Evolutionary conservation across 805 yeast species (phyloP).

Genomic region (Myxozyma monticola): DNA sequence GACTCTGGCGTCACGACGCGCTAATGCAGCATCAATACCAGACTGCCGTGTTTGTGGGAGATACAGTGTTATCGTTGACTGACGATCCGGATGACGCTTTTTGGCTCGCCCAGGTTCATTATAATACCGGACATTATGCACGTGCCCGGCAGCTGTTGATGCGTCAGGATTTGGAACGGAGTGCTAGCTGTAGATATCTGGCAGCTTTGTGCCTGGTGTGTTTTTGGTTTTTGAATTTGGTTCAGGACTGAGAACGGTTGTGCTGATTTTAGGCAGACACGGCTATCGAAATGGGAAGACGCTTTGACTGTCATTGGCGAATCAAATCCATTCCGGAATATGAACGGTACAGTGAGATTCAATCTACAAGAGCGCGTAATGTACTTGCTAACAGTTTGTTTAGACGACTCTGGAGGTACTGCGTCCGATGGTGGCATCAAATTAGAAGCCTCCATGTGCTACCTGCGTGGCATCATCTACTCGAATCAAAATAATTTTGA

Average conservation of each 20-base stretch:
- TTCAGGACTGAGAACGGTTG: neutral
- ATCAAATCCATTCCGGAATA: conserved; percentile 63
- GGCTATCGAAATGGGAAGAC: conserved; percentile 78
- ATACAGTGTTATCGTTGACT: conserved; percentile 81
- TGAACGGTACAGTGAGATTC: neutral
- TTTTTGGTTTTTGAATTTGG: neutral
- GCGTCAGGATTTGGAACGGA: conserved; percentile 51
- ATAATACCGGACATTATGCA: conserved; percentile 69
- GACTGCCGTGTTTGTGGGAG: conserved; percentile 90
- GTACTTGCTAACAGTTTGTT: no score
- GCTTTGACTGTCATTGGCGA: conserved; percentile 87
- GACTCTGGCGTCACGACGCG: conserved; percentile 94
- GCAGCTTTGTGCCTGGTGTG: conserved; percentile 63
- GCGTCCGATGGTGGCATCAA: conserved; percentile 77
- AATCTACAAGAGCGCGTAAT: no score
- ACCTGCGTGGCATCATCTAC: conserved; percentile 77
- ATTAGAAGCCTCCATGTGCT: conserved; percentile 84
- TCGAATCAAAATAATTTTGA: conserved; percentile 81
- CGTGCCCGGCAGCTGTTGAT: conserved; percentile 74
- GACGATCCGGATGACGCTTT: conserved; percentile 88
- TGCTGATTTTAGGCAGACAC: conserved; percentile 40
- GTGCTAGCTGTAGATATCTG: conserved; percentile 77
- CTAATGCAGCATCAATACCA: conserved; percentile 84
- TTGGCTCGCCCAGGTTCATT: conserved; percentile 92
- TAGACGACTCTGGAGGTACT: neutral